These are phyloP conservation scores for Hyphodiscus sp. DNA, from an alignment of 2,329 filamentous ascomycete species.

Conservation along the genomic window DNA sequence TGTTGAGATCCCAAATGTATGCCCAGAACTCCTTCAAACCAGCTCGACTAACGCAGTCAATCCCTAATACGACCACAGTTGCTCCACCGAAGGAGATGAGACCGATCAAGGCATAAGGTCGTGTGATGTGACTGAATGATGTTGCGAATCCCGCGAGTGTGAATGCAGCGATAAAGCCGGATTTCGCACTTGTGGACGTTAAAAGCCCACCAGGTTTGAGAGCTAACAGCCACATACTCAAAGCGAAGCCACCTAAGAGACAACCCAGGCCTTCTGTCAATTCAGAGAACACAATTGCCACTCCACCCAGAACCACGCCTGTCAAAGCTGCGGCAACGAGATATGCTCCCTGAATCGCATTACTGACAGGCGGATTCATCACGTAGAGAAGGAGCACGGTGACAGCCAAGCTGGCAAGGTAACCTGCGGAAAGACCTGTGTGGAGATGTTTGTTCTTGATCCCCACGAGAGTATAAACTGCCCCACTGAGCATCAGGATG, in stretches of 20 bases:
- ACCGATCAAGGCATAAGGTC: conserved; percentile 69
- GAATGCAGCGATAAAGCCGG: conserved; percentile 70
- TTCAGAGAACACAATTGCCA: conserved; percentile 74
- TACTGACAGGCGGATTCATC: conserved; percentile 69
- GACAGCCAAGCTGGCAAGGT: conserved; percentile 65
- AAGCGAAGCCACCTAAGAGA: conserved; percentile 29
- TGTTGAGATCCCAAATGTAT: conserved; percentile 81
- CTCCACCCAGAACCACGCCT: conserved; percentile 65
- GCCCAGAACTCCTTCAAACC: conserved; percentile 95
- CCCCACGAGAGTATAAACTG: conserved; percentile 66
- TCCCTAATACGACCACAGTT: conserved; percentile 71
- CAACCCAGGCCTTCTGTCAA: conserved; percentile 73
- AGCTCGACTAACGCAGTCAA: conserved; percentile 86
- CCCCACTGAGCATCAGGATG: conserved; percentile 67
- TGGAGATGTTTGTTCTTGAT: conserved; percentile 78
- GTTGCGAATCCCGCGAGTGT: conserved; percentile 62
- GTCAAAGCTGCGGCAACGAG: conserved; percentile 71
- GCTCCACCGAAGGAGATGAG: conserved; percentile 76
- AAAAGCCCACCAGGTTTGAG: conserved; percentile 72
- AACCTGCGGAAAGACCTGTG: conserved; percentile 73
- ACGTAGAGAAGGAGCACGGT: conserved; percentile 83
- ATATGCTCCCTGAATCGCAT: conserved; percentile 78
- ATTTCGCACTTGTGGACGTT: conserved; percentile 51
- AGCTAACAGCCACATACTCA: conserved; percentile 69
- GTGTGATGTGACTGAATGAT: conserved; percentile 72